Evolutionary conservation across 805 yeast genomes (phyloP), one percentile per base, ranked within the genome.

Genomic region (Ogataea methanolica): DNA sequence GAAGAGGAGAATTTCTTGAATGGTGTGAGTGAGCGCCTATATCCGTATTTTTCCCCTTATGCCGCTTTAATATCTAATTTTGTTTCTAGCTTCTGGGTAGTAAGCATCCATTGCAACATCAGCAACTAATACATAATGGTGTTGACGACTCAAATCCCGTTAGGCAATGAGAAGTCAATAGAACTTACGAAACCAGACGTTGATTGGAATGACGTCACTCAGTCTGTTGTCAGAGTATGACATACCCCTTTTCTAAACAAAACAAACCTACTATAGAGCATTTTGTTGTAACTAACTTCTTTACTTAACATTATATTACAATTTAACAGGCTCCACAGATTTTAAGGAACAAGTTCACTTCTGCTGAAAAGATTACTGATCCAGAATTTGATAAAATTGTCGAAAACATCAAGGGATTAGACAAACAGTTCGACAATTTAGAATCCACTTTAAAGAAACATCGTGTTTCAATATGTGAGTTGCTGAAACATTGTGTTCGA

Each of bases 341-440:
- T n/a, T 48, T 69, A 16, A 67, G 57, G 45, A 66, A 63, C 39
- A 65, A 56, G 42, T 48, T 62, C 38, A 62, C 58, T 29, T 29
- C 57, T 8, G 61, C 61, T 2, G 55, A 57, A 6, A 59, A 52
- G 39, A 71, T 74, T 6, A 55, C 67, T 12, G 78, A 73, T 51
- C 72, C 68, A 43, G 70, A 66, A 23, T 70, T 70, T 47, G 69
- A 71, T 33, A 33, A 33, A 26, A 46, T 56, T 8, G 53, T 51
- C 9, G 37, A 40, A 2, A 49, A 50, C 15, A 48, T 57, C 34
- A 54, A 48, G 35, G 58, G 54, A 8, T 40, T 53, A 17, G 57
- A 45, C 39, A 47, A 39, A 37, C 41, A 41, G 12, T 55, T 55
- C 45, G 56, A 51, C 21, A 46, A 48, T 4, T 42, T 53, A 42